Base-by-base conservation (phyloP, 345 rosid genomes). In the Moringa oleifera region DNA sequence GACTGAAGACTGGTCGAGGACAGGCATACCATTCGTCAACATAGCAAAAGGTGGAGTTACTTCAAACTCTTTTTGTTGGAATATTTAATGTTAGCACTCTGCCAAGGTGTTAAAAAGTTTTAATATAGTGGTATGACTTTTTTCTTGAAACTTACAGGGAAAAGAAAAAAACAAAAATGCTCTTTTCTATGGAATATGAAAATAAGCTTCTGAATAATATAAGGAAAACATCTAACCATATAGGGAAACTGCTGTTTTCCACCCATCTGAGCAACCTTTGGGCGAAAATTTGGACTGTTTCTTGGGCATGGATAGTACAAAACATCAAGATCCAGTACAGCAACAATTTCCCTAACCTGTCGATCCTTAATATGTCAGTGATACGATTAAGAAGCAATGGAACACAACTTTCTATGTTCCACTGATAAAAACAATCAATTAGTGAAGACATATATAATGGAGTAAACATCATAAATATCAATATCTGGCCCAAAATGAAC, bases 311-410 rank as follows among this genome's bases (percentile, higher is more conserved):
- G 98, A 79, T 90, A 93, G 79, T 70, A 93, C 12, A 90, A 67
- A 74, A 93, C 90, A 79, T 93, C 98, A 57, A 93, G 83, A 75
- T 93, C 98, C 87, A 93, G 75, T 23, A 87, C 73, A 20, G 89
- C 73, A 71, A 89, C 91, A 75, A 93, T 86, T 81, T 93, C 98
- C 65, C 98, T 87, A 47, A 93, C 98, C 98, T 90, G 85, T 22
- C 25, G 45, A 66, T 10, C 25, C 57, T 36, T 56, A 33, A 66
- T 62, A 41, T 9, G 51, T 58, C 51, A 72, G 54, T 65, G 53
- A n/a, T 58, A 68, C 53, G 22, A 16, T 36, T 58, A 20, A 21
- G 21, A 59, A 59, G 56, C 12, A 1, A 41, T 41, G 47, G 12
- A 55, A 50, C 20, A 54, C 20, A 62, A 53, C 25, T 66, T 55